Base-by-base conservation (phyloP, 805 yeast species). In the Komagataella ulmi region DNA sequence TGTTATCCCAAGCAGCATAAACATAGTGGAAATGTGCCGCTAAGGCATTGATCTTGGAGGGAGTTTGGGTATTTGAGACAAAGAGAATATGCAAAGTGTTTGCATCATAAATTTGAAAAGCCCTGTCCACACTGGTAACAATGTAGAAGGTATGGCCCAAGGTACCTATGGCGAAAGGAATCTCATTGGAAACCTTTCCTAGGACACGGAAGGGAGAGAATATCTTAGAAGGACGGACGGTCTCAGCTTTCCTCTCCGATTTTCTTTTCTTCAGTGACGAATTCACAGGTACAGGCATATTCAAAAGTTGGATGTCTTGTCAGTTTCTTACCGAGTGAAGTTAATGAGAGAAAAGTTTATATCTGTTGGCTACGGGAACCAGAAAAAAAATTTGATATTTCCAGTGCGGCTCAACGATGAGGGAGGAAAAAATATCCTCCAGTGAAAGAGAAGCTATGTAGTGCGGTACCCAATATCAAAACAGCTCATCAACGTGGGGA, bases 91-190 rank as follows among this genome's bases (percentile, higher is more conserved):
- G 93, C 55, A 91, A 70, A 6, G 86, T 88, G 36, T 91, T 80
- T 59, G 86, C 96, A 69, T 93, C 99, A 61, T 86, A 93, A 24
- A 93, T 88, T 65, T 91, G 98, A 70, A 93, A 88, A 1, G 91
- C 76, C 51, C 81, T 75, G 2, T 97, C 98, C 19, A 93, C 96
- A 47, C 87, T 81, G 0, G 98, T 91, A 17, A 84, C 95, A 45
- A 88, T 79, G 60, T 90, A 85, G 60, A 85, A 90, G 1, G 95
- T 81, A 14, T 87, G 76, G 50, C 99, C 99, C 54, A 91, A 73
- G 1, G 91, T 81, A 24, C 98, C 95, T 18, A 88, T 72, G 6
- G 96, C 86, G 63, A 90, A 88, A 2, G 98, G 98, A 1, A 76
- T 72, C 44, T 79, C 83, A 62, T 88, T 88, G 24, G 96, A 76